phyloP scores from a whole-genome alignment of 78 protist genomes.

The Chrysochromulina parva region DNA sequence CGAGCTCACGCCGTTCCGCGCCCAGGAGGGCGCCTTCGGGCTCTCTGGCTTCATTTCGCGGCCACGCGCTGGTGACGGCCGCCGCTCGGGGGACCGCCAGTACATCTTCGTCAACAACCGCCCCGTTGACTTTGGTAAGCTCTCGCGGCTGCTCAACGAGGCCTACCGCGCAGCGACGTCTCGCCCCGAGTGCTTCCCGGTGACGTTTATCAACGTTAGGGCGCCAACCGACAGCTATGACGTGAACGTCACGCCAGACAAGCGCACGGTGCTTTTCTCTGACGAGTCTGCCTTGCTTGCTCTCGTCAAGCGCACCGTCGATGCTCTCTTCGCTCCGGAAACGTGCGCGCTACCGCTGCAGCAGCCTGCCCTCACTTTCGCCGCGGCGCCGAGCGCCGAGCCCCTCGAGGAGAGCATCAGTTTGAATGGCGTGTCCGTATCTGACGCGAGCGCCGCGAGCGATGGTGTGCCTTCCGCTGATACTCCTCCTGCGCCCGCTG shows the following conservation, averaged over 20 bases:
- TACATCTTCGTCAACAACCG: constrained; percentile 75
- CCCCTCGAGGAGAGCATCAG: too few relatives aligned
- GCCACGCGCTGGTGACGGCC: not conserved
- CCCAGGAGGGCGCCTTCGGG: too few relatives aligned
- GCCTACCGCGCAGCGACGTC: not conserved
- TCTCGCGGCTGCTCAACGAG: not conserved
- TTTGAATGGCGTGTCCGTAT: too few relatives aligned
- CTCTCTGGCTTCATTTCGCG: constrained; percentile 4
- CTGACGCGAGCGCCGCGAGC: too few relatives aligned
- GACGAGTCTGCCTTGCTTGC: constrained; percentile 31
- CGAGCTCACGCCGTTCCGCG: not conserved
- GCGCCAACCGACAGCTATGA: constrained; percentile 51
- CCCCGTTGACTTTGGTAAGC: constrained; percentile 76
- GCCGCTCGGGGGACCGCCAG: constrained; percentile 43
- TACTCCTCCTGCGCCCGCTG: too few relatives aligned
- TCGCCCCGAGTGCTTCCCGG: not conserved
- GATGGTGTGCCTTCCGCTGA: too few relatives aligned
- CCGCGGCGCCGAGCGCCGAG: not conserved
- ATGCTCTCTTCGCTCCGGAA: not conserved
- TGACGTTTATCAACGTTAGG: not conserved
- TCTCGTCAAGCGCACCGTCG: not conserved
- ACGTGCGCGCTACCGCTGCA: not conserved
- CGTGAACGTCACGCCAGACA: constrained; percentile 95
- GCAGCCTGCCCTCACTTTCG: not conserved
- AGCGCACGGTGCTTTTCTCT: constrained; percentile 77